phyloP scores from a whole-genome alignment of 2,329 filamentous ascomycete species.

The Diaporthe batatas region DNA sequence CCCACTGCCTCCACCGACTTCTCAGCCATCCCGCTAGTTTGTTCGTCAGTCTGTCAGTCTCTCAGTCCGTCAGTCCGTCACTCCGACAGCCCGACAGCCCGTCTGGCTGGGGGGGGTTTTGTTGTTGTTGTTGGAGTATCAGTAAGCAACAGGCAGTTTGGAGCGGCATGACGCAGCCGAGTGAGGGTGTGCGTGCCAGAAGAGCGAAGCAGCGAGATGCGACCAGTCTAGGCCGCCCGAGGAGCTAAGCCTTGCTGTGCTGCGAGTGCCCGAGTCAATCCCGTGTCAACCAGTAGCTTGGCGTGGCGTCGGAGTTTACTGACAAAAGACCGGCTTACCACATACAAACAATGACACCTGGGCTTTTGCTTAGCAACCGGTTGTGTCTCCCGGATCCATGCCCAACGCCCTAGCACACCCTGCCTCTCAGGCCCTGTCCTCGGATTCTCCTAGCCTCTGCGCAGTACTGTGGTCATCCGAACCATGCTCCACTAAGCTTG shows the following conservation, averaged over 20 bases:
- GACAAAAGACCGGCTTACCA: slow-evolving; percentile 28
- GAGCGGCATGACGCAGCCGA: background rate
- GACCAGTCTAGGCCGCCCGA: background rate
- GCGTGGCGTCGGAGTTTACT: slow-evolving; percentile 18
- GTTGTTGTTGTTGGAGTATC: background rate
- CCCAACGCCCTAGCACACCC: background rate
- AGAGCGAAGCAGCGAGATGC: slow-evolving; percentile 33
- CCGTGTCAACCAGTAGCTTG: slow-evolving; percentile 3
- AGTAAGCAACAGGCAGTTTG: background rate
- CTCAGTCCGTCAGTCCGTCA: background rate
- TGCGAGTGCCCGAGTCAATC: slow-evolving; percentile 15
- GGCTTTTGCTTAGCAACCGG: slow-evolving; percentile 19
- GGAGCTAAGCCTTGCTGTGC: slow-evolving; percentile 5
- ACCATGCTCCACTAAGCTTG: slow-evolving; percentile 23
- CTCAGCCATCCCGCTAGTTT: background rate
- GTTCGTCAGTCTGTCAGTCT: background rate
- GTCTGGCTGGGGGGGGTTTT: background rate
- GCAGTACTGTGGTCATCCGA: background rate
- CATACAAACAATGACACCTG: background rate
- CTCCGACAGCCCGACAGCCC: slow-evolving; percentile 11
- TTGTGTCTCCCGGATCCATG: background rate
- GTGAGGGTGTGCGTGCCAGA: background rate
- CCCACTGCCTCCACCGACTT: slow-evolving; percentile 4
- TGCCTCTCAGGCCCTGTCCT: slow-evolving; percentile 4
- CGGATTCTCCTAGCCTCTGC: slow-evolving; percentile 23